Conservation (phyloP, 177 flowering plant genomes). For the Vitis hybrid region DNA sequence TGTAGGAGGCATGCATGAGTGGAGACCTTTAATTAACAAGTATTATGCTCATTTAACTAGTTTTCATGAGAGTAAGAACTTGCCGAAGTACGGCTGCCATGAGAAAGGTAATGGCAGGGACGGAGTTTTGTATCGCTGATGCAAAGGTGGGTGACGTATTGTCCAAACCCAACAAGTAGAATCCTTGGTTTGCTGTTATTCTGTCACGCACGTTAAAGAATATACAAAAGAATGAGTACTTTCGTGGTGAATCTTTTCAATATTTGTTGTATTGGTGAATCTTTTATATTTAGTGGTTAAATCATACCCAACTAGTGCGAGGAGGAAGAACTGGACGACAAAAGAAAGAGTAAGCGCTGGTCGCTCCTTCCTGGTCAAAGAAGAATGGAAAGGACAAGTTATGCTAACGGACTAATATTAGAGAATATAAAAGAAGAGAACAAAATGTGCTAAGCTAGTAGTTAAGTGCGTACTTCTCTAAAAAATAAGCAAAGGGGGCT, state of each 20-base stretch:
- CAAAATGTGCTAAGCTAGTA: background rate
- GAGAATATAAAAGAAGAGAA: background rate
- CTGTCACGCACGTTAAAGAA: constrained; percentile 30
- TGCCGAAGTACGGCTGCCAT: constrained; percentile 92
- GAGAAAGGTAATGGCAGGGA: constrained; percentile 96
- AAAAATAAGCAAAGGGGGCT: constrained; percentile 88
- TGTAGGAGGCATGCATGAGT: no score
- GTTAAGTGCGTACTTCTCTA: constrained; percentile 64
- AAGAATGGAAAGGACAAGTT: background rate
- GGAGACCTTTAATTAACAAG: no score
- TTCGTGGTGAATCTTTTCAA: no score
- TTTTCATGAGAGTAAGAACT: constrained; percentile 1
- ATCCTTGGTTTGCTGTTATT: constrained; percentile 98
- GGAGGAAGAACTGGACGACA: constrained; percentile 78
- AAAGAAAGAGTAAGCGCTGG: constrained; percentile 65
- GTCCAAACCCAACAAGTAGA: constrained; percentile 94
- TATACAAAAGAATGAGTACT: background rate
- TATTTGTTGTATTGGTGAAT: background rate
- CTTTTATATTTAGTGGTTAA: background rate
- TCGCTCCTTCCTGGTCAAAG: constrained; percentile 77
- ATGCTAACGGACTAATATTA: background rate
- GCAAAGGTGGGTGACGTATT: constrained; percentile 98
- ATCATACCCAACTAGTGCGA: constrained; percentile 82
- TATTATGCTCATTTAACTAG: no score
- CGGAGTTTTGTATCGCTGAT: constrained; percentile 95